Base-by-base conservation (phyloP, 2,329 filamentous ascomycete species). In the Tricladium varicosporioides region DNA sequence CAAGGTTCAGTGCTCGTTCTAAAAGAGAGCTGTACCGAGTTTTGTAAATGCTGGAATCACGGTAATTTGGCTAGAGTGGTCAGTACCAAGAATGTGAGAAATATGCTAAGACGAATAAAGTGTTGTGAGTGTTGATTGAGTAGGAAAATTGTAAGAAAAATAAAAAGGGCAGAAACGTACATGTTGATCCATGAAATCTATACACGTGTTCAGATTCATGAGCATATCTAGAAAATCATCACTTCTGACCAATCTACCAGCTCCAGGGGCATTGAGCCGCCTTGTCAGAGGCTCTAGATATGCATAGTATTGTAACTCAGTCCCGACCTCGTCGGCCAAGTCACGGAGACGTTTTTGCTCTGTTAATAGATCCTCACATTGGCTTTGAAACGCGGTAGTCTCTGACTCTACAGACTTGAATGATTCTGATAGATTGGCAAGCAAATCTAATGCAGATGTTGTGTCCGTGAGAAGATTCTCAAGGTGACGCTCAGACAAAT, bases 211-310 rank as follows among this genome's bases (percentile, higher is more conserved):
- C 50, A 99, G 78, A 61, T 91, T 93, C 48, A 84, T 81, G 49
- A 99, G 77, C 80, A 97, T 95, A 53, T 96, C 90, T 1, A 88
- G 86, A 69, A 97, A 97, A 46, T 89, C 88, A 51, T 88, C 86
- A 56, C 88, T 87, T 47, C 92, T 88, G 14, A 97, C 92, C 54
- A 96, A 80, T 56, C 88, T 91, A 49, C 90, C 87, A 16, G 93
- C 92, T 1, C 92, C 92, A 0, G 94, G 92, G 0, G 92, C 92
- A 76, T 97, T 97, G 57, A 99, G 83, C 13, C 92, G 84, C 54
- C 92, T 83, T 0, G 92, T 96, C 59, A 93, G 92, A 48, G 88
- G 92, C 62, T 99, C 94, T 5, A 99, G 81, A 69, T 96, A 97
- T 16, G 89, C 85, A 72, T 99, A 99, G 73, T 96, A 97, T 69